Percentiles rank a stretch among this genome's conserved stretches.
phyloP scores from a whole-genome alignment of 2,329 filamentous ascomycete genomes.

The Beauveria sp. region DNA sequence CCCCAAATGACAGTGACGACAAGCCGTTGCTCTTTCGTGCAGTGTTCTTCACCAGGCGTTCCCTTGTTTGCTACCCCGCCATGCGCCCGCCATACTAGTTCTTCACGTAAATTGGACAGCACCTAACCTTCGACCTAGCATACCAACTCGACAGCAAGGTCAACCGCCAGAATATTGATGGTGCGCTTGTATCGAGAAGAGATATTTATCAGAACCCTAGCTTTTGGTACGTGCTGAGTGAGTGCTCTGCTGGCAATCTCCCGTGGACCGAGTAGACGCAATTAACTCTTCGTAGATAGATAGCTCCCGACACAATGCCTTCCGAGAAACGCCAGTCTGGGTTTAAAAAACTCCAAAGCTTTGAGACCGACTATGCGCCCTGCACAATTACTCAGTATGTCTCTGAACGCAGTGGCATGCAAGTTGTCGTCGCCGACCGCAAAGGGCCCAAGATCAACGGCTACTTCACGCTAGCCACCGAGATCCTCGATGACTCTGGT shows the following conservation, averaged over 20 bases:
- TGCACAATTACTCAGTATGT: slow-evolving; percentile 91
- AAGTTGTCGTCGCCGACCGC: slow-evolving; percentile 83
- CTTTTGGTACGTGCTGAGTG: background rate
- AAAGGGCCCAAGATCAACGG: slow-evolving; percentile 92
- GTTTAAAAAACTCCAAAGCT: slow-evolving; percentile 80
- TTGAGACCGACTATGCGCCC: slow-evolving; percentile 84
- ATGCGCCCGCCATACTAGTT: background rate
- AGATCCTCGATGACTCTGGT: slow-evolving; percentile 95
- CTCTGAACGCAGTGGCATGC: slow-evolving; percentile 89
- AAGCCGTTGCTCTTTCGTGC: background rate
- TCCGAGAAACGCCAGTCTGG: slow-evolving; percentile 42
- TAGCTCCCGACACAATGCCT: slow-evolving; percentile 42
- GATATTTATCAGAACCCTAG: background rate
- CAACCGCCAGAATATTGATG: too few relatives aligned
- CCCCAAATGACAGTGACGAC: background rate
- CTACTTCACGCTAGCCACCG: slow-evolving; percentile 91
- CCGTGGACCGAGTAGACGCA: background rate
- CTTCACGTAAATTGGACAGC: background rate
- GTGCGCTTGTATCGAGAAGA: background rate
- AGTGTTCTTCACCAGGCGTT: background rate
- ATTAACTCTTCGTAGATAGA: background rate
- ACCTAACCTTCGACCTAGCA: background rate
- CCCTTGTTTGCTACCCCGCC: slow-evolving; percentile 5
- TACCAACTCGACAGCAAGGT: background rate
- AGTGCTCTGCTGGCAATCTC: background rate